Evolutionary conservation across 768 basidiomycete genomes (phyloP).

Genomic region (Mycena floridula): DNA sequence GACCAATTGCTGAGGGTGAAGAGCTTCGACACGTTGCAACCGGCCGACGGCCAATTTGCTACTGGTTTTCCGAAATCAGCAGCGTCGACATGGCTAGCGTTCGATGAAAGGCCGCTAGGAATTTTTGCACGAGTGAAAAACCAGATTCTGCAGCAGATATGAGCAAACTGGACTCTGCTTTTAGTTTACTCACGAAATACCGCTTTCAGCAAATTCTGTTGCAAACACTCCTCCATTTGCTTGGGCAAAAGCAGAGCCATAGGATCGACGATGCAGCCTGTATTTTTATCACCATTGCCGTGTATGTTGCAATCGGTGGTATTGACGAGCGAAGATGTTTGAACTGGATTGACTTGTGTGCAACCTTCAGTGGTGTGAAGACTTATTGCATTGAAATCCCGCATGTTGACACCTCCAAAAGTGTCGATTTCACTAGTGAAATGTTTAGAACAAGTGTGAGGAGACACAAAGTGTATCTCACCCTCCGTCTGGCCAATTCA

Average conservation of each 20-base stretch:
- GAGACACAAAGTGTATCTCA: conserved; percentile 19
- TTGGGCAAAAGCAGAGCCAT: conserved; percentile 59
- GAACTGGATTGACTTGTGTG: conserved; percentile 39
- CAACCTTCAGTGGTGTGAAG: conserved; percentile 56
- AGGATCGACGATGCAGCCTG: conserved; percentile 65
- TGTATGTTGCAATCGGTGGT: conserved; percentile 56
- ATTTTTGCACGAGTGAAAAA: conserved; percentile 54
- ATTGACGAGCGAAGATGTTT: conserved; percentile 45
- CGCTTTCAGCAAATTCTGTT: conserved; percentile 55
- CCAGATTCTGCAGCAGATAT: conserved; percentile 64
- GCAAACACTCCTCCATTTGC: conserved; percentile 73
- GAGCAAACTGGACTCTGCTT: too few species aligned
- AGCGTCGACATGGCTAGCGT: conserved; percentile 47
- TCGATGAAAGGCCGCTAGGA: conserved; percentile 39
- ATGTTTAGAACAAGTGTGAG: neutral
- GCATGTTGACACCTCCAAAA: conserved; percentile 55
- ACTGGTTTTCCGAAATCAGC: conserved; percentile 58
- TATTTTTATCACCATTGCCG: conserved; percentile 44
- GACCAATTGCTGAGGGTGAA: conserved; percentile 63
- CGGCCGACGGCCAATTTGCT: conserved; percentile 57
- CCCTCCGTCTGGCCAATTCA: conserved; percentile 58
- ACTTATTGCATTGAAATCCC: conserved; percentile 49
- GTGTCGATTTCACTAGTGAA: neutral
- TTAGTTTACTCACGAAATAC: conserved; percentile 52
- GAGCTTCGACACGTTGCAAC: conserved; percentile 46